Base-by-base conservation (phyloP, 2,329 filamentous ascomycete genomes). In the Pseudogymnoascus sp. region DNA sequence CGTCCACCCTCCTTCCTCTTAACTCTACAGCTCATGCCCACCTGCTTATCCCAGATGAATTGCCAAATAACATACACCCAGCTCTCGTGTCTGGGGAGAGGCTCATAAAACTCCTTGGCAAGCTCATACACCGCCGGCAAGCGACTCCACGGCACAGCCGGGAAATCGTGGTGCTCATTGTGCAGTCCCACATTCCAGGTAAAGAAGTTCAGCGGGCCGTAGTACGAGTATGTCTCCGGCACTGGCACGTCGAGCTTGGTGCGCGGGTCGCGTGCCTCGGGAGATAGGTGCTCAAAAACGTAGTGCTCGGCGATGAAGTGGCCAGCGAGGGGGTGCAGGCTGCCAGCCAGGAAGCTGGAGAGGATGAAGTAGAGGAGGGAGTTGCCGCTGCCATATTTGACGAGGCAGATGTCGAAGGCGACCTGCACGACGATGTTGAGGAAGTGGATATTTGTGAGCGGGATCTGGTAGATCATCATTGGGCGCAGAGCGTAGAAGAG, bases 251-350 rank as follows among this genome's bases (percentile, higher is more conserved):
- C 35, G 9, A 68, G 66, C 14, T 77, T 75, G 67, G 86, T 87
- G 22, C 79, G 75, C 1, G 86, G 82, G 65, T 86, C 75, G 59
- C 72, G 75, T 62, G 83, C 81, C 8, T 78, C 76, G 16, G 80
- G 18, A 0, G 67, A 65, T 18, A 71, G 69, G 39, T 83, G 84
- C 67, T 85, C 72, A 71, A 91, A 92, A 66, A 93, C 88, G 76
- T 93, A 93, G 76, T 99, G 94, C 78, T 99, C 94, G 62, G 94
- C 92, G 74, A 99, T 99, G 79, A 99, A 99, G 77, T 99, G 94
- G 47, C 91, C 94, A 0, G 94, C 94, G 62, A 93, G 90, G 3
- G 94, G 94, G 76, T 99, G 94, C 32, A 99, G 81, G 54, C 88
- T 93, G 35, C 94, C 94, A 1, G 94, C 94, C 2, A 99, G 82